A percentile compares a stretch with the other conserved stretches of the same genome.
These are phyloP conservation scores for Picea glauca DNA, from an alignment of 75 land plant genomes.

Conservation along the genomic window DNA sequence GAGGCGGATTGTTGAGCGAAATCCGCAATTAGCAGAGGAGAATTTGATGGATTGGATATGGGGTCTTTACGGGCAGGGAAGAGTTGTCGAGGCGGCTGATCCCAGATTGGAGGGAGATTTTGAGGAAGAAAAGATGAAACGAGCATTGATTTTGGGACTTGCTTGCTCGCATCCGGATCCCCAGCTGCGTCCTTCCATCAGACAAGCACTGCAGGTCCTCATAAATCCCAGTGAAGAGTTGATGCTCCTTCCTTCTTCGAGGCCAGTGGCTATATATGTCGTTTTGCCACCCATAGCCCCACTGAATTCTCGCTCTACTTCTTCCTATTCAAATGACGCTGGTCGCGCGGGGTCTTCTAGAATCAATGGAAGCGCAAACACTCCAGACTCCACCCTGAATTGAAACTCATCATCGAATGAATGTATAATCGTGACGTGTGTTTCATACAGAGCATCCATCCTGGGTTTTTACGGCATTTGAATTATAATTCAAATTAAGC, in stretches of 20 bases:
- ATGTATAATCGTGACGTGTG: too few relatives aligned
- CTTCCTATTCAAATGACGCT: too few relatives aligned
- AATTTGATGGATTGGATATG: constrained; percentile 30
- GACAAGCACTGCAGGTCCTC: constrained; percentile 12
- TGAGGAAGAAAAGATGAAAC: constrained; percentile 26
- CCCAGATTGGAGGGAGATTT: constrained; percentile 13
- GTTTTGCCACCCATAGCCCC: too few relatives aligned
- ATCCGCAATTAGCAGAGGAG: neutral
- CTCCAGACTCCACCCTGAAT: too few relatives aligned
- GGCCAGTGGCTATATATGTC: neutral
- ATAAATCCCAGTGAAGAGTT: neutral
- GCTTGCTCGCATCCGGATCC: constrained; percentile 53
- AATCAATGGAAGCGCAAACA: too few relatives aligned
- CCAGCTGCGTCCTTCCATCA: constrained; percentile 30
- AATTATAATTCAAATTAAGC: too few relatives aligned
- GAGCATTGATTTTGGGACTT: constrained; percentile 32
- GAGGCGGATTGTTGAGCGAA: neutral
- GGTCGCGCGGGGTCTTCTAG: too few relatives aligned
- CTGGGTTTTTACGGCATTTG: too few relatives aligned
- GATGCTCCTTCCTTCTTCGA: neutral
- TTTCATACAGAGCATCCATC: too few relatives aligned
- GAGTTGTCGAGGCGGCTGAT: constrained; percentile 33
- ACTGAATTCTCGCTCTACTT: too few relatives aligned
- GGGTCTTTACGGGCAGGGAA: constrained; percentile 19
- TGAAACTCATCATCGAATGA: too few relatives aligned